Percentiles rank a stretch among this genome's conserved stretches.
These are phyloP conservation scores for Hypoxylon perforatum DNA, from an alignment of 495 filamentous ascomycete species.

Conservation along the genomic window DNA sequence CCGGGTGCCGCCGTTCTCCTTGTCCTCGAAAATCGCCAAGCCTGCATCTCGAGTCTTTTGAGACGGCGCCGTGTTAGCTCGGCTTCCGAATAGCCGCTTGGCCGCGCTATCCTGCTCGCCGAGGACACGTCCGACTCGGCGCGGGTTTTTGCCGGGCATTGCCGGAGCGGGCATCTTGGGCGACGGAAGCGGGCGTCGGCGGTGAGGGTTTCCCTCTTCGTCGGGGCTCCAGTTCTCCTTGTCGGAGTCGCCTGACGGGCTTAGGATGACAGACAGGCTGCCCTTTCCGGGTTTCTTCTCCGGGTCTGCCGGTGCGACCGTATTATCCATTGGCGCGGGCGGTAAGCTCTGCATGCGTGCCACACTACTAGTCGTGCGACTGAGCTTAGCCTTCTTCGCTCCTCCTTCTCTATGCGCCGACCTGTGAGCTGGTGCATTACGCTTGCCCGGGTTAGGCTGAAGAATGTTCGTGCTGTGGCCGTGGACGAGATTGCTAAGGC, in stretches of 20 bases:
- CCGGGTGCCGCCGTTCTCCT: slow-evolving; percentile 22
- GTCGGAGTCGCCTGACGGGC: slow-evolving; percentile 74
- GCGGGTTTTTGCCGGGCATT: slow-evolving; percentile 42
- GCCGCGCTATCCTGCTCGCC: slow-evolving; percentile 43
- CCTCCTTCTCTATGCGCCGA: slow-evolving; percentile 57
- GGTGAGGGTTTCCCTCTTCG: slow-evolving; percentile 57
- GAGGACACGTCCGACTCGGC: slow-evolving; percentile 49
- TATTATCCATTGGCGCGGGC: slow-evolving; percentile 27
- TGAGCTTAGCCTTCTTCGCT: slow-evolving; percentile 73
- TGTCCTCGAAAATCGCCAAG: slow-evolving; percentile 58
- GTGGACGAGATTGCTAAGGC: slow-evolving; percentile 46
- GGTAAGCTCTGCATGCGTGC: slow-evolving; percentile 70
- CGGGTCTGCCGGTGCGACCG: slow-evolving; percentile 30
- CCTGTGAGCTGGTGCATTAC: slow-evolving; percentile 64
- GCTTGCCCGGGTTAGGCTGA: slow-evolving; percentile 64
- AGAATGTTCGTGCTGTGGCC: slow-evolving; percentile 55
- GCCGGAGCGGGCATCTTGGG: slow-evolving; percentile 20
- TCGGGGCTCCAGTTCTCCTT: slow-evolving; percentile 89
- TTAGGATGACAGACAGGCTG: slow-evolving; percentile 47
- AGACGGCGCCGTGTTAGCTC: slow-evolving; percentile 50
- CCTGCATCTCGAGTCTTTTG: slow-evolving; percentile 24
- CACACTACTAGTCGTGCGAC: slow-evolving; percentile 71
- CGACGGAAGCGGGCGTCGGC: slow-evolving; percentile 29
- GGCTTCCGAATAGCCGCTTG: slow-evolving; percentile 41
- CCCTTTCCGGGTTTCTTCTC: slow-evolving; percentile 51